Evolutionary conservation across 2,329 filamentous ascomycete genomes (phyloP), one percentile per base, ranked within the genome.

Genomic region (Beauveria brongniartii): DNA sequence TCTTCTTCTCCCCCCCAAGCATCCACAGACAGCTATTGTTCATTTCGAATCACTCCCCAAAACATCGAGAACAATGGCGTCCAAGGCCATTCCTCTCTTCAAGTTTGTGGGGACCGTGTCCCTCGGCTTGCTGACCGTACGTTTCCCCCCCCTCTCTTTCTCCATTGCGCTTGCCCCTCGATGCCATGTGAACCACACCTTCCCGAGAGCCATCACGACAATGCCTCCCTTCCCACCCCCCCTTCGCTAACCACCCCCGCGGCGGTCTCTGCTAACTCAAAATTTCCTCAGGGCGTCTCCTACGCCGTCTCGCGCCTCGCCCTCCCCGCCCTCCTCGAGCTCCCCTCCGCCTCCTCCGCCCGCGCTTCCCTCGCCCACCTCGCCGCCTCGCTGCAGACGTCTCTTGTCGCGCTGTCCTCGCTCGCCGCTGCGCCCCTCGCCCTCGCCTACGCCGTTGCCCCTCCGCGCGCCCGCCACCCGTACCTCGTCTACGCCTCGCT

Each of bases 81-180:
- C 82, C 68, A 85, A 81, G 69, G 85, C 86, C 70, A 80, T 96
- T 70, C 87, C 90, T 61, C 77, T 89, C 73, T 85, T 90, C 78
- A 97, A 97, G 78, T 96, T 97, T 73, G 89, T 97, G 67, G 93
- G 93, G 70, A 95, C 91, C 56, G 84, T 96, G 66, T 93, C 89
- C 68, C 82, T 97, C 62, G 93, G 93, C 65, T 82, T 97, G 61
- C 77, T 96, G 73, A 96, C 92, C 63, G 92, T 96, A 83, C 69
- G 88, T 79, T 18, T 2, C 2, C 18, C 10, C n/a, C 8, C 2
- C 10, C 16, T 18, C 18, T 1, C 9, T 2, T 18, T 28, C 8
- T 22, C 20, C 22, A 40, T 18, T 9, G 3, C 20, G 10, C 16
- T 3, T 22, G 34, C 28, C 26, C 54, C 24, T n/a, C 24, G 50